These are phyloP conservation scores for Hypoxylon subgilvum DNA, from an alignment of 495 filamentous ascomycete species.

Conservation along the genomic window DNA sequence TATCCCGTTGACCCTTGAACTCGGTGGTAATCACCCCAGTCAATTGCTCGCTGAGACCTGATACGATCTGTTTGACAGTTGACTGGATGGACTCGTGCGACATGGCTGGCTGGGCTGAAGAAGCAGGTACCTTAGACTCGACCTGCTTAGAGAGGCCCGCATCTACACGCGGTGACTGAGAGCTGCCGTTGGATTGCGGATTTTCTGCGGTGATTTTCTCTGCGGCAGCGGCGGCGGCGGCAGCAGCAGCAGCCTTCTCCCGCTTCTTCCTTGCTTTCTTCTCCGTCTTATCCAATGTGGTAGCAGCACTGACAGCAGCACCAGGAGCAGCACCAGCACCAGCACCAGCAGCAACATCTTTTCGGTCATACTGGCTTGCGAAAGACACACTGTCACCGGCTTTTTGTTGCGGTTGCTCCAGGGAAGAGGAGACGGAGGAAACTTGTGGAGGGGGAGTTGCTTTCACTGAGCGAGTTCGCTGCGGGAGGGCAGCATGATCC, in stretches of 20 bases:
- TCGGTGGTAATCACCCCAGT: slow-evolving; percentile 51
- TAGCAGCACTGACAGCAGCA: slow-evolving; percentile 33
- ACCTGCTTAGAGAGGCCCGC: slow-evolving; percentile 18
- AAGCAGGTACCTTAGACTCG: slow-evolving; percentile 24
- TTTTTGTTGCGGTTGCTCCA: slow-evolving; percentile 26
- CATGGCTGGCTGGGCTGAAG: slow-evolving; percentile 30
- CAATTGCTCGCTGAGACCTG: slow-evolving; percentile 51
- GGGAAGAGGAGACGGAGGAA: slow-evolving; percentile 16
- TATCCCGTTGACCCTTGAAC: slow-evolving; percentile 50
- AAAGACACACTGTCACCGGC: slow-evolving; percentile 15
- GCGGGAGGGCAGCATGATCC: slow-evolving; percentile 39
- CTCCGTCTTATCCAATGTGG: slow-evolving; percentile 52
- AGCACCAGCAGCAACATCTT: no score
- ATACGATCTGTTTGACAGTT: slow-evolving; percentile 53
- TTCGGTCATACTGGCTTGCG: slow-evolving; percentile 44
- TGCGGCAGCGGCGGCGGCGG: slow-evolving; percentile 43
- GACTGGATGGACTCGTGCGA: slow-evolving; percentile 53
- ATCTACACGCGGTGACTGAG: slow-evolving; percentile 32
- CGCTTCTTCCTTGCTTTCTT: slow-evolving; percentile 58
- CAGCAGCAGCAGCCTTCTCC: slow-evolving; percentile 43
- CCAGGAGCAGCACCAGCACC: no score
- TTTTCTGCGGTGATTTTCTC: slow-evolving; percentile 40
- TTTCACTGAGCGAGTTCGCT: slow-evolving; percentile 48
- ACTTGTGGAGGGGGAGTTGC: slow-evolving; percentile 41
- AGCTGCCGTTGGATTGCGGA: slow-evolving; percentile 35